Evolutionary conservation across 371 early-diverging fungal genomes (phyloP).

Genomic region (Apophysomyces variabilis): DNA sequence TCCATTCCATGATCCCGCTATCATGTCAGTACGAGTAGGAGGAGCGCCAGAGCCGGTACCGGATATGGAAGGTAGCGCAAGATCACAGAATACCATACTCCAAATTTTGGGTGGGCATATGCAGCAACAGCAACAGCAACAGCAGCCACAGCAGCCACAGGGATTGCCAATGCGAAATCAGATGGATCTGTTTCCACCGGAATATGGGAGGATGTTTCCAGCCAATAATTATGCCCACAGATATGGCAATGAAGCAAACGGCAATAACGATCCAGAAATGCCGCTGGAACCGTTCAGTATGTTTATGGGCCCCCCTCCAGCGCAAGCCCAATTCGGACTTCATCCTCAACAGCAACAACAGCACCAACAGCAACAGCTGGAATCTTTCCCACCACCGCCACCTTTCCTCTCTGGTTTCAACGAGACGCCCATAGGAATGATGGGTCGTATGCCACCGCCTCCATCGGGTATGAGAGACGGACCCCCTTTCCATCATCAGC

Average conservation of each 20-base stretch:
- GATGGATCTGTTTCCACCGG: constrained; percentile 12
- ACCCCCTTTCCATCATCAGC: constrained; percentile 20
- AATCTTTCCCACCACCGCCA: constrained; percentile 25
- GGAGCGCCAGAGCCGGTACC: constrained; percentile 17
- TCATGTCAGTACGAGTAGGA: constrained; percentile 65
- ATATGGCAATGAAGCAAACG: constrained; percentile 1
- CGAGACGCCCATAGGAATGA: constrained; percentile 26
- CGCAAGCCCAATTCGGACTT: constrained; percentile 25
- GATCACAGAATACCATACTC: constrained; percentile 38
- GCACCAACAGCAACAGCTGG: constrained; percentile 26
- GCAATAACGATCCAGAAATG: constrained; percentile 16
- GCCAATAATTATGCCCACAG: constrained; percentile 13
- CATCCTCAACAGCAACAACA: constrained; percentile 19
- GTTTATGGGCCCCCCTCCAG: constrained; percentile 31
- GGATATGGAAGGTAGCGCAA: background rate
- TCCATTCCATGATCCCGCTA: constrained; percentile 72
- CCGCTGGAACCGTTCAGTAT: constrained; percentile 14
- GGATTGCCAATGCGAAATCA: background rate
- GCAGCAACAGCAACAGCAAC: constrained; percentile 25
- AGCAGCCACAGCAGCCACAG: constrained; percentile 19
- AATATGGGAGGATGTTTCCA: constrained; percentile 13
- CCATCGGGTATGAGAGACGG: constrained; percentile 35
- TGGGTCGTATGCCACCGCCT: constrained; percentile 28
- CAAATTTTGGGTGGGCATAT: constrained; percentile 42
- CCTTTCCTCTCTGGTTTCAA: constrained; percentile 34